Percentiles rank a stretch among this genome's conserved stretches.
These are phyloP conservation scores for Penicillium cataractarum DNA, from an alignment of 495 filamentous ascomycete genomes.

Conservation along the genomic window DNA sequence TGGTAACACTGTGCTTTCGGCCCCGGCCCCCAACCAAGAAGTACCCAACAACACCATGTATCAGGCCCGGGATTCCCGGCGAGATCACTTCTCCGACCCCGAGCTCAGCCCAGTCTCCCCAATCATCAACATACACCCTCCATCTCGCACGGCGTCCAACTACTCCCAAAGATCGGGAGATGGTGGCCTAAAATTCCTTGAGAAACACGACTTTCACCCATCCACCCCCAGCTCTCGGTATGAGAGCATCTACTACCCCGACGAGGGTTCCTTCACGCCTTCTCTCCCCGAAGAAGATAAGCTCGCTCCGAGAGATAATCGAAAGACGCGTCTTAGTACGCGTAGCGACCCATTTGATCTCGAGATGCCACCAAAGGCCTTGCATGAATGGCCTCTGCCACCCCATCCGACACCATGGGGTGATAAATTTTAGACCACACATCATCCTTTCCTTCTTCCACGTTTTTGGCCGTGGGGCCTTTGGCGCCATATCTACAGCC, in stretches of 20 bases:
- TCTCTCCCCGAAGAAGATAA: not conserved
- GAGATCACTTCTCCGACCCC: slow-evolving; percentile 13
- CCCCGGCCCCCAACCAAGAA: slow-evolving; percentile 10
- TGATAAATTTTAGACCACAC: not conserved
- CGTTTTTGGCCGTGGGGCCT: not conserved
- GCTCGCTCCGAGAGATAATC: not conserved
- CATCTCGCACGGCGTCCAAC: slow-evolving; percentile 25
- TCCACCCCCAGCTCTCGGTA: not conserved
- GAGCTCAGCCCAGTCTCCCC: slow-evolving; percentile 11
- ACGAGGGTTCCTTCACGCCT: slow-evolving; percentile 30
- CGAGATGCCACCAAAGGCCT: slow-evolving; percentile 45
- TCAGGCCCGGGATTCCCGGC: not conserved
- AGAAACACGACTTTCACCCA: slow-evolving; percentile 7
- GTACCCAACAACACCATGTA: slow-evolving; percentile 13
- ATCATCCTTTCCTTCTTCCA: not conserved
- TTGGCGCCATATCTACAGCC: not conserved
- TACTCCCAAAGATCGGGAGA: slow-evolving; percentile 24
- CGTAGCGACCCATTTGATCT: slow-evolving; percentile 71
- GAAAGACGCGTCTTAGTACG: slow-evolving; percentile 25
- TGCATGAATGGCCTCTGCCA: slow-evolving; percentile 18
- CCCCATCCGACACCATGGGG: slow-evolving; percentile 9
- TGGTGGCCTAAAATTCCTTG: not conserved
- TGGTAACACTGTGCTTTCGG: not conserved
- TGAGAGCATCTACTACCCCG: slow-evolving; percentile 21
- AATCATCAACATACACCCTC: slow-evolving; percentile 15